Base-by-base conservation (phyloP, 306 rosid genomes). In the Vigna mungo region DNA sequence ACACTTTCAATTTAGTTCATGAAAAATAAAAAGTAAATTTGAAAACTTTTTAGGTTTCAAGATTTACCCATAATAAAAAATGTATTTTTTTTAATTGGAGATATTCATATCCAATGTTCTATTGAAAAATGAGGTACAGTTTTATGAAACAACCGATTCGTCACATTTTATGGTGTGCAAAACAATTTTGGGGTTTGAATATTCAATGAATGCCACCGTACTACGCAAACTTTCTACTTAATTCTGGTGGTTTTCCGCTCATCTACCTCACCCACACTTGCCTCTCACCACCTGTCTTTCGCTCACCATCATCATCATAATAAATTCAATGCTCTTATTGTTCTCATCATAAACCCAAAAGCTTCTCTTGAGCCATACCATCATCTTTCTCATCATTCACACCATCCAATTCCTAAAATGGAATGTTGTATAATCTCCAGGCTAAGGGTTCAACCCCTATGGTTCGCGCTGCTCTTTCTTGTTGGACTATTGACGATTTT, bases 191-290 rank as follows among this genome's bases (percentile, higher is more conserved):
- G n/a, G 7, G 51, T 3, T 12, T 20, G 5, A 17, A 18, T 10
- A 4, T 13, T 67, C 20, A 65, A 43, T 66, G 11, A 66, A 66
- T 66, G 72, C 20, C 53, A 8, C 41, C 4, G 27, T 44, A 44
- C 4, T 11, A 15, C 25, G 17, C 61, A 51, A 65, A n/a, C 80
- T 23, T 21, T 39, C 53, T 34, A 52, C 82, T 87, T 85, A 81
- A 85, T 59, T 85, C 83, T 6, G 89, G 85, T 73, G 66, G 92
- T 83, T 89, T 86, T 84, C 86, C 56, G 97, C 91, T 89, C 96
- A 88, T 87, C 98, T 34, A 85, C 96, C 85, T 80, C 79, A 81
- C 67, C 75, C 68, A 55, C 82, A 44, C 7, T 11, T 27, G 23
- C 16, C 77, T 34, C 20, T n/a, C 49, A 8, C 49, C 17, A 16